phyloP scores from a whole-genome alignment of 257 asterid species.

The Plantago major region DNA sequence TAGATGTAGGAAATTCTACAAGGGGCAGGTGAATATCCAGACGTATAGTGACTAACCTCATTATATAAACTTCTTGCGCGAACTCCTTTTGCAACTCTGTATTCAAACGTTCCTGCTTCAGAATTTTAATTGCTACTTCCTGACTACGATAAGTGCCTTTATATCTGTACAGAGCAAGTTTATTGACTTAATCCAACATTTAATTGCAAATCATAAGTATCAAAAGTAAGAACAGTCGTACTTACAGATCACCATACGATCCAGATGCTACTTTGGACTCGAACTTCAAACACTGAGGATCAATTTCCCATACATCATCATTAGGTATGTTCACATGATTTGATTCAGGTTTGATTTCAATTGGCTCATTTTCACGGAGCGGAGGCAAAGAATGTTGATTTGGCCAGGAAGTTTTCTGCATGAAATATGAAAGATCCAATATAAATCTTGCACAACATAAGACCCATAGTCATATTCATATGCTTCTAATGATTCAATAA shows the following conservation, averaged over 20 bases:
- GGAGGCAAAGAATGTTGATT: slow-evolving; percentile 34
- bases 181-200: slow-evolving; percentile 18
- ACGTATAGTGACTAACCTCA: slow-evolving; percentile 59
- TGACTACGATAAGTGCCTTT: slow-evolving; percentile 83
- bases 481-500: slow-evolving; percentile 9
- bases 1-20: background rate
- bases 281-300: slow-evolving; percentile 46
- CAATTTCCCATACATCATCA: slow-evolving; percentile 76
- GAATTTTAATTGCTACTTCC: slow-evolving; percentile 95
- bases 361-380: slow-evolving; percentile 29
- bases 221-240: slow-evolving; percentile 12
- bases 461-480: background rate
- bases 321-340: slow-evolving; percentile 50
- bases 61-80: slow-evolving; percentile 93
- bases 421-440: slow-evolving; percentile 15
- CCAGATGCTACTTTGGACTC: slow-evolving; percentile 65
- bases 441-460: slow-evolving; percentile 11
- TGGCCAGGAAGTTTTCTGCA: slow-evolving; percentile 52
- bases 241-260: slow-evolving; percentile 71
- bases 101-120: slow-evolving; percentile 80
- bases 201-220: slow-evolving; percentile 16
- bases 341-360: slow-evolving; percentile 34
- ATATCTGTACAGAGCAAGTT: slow-evolving; percentile 45
- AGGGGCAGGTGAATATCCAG: background rate
- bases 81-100: slow-evolving; percentile 87